These are phyloP conservation scores for Blastosporella zonata DNA, from an alignment of 1,284 basidiomycete species.

Conservation along the genomic window DNA sequence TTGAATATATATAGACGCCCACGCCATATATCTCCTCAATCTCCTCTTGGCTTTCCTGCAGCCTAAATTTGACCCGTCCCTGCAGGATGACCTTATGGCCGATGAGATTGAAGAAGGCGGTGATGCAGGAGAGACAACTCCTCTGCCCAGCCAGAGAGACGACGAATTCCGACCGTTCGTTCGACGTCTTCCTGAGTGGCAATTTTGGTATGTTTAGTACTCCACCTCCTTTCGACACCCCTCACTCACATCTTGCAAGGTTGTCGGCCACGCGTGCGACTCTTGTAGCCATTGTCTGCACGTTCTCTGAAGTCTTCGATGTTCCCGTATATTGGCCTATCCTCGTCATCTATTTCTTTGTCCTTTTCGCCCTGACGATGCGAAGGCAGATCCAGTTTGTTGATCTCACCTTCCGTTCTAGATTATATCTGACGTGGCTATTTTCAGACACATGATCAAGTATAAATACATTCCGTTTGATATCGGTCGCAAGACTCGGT, in stretches of 20 bases:
- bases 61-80: slow-evolving; percentile 94
- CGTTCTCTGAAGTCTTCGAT: slow-evolving; percentile 81
- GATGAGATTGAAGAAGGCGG: slow-evolving; percentile 96
- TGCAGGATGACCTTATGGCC: slow-evolving; percentile 89
- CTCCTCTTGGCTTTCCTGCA: slow-evolving; percentile 86
- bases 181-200: slow-evolving; percentile 92
- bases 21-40: slow-evolving; percentile 92
- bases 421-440: neutral
- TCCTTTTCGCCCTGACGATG: slow-evolving; percentile 89
- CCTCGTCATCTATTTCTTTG: slow-evolving; percentile 89
- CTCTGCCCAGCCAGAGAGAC: slow-evolving; percentile 65
- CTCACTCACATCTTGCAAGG: slow-evolving; percentile 30
- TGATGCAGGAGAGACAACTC: slow-evolving; percentile 33
- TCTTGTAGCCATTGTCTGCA: slow-evolving; percentile 75
- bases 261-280: slow-evolving; percentile 90
- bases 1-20: slow-evolving; percentile 60
- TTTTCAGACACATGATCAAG: slow-evolving; percentile 92
- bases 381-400: slow-evolving; percentile 89
- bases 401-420: slow-evolving; percentile 2
- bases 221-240: neutral
- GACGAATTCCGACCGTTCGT: slow-evolving; percentile 98
- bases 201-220: slow-evolving; percentile 75
- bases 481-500: slow-evolving; percentile 82
- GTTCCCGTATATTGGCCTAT: slow-evolving; percentile 99
- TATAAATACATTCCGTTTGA: slow-evolving; percentile 96